These are phyloP conservation scores for Chalara sp. DNA, from an alignment of 2,329 filamentous ascomycete species.

Conservation along the genomic window DNA sequence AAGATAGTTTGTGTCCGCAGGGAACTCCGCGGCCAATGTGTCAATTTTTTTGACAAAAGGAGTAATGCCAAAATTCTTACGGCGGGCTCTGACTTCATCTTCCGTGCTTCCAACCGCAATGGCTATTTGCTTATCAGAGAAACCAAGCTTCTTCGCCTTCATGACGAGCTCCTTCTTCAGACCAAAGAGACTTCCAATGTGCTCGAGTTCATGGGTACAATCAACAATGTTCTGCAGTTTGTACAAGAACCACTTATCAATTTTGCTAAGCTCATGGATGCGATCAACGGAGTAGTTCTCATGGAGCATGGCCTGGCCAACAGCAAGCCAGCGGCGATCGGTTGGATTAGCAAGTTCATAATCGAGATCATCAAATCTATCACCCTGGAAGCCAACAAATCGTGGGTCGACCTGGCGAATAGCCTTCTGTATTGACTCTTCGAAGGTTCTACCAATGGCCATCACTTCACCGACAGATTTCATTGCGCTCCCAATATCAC, in stretches of 20 bases:
- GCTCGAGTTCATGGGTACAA: constrained; percentile 78
- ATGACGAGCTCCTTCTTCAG: constrained; percentile 83
- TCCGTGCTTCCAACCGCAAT: constrained; percentile 78
- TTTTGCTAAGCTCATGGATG: constrained; percentile 92
- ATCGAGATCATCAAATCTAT: constrained; percentile 90
- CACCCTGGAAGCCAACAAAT: constrained; percentile 90
- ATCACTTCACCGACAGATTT: constrained; percentile 99
- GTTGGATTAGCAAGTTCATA: constrained; percentile 86
- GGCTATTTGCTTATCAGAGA: constrained; percentile 94
- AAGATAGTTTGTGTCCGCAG: constrained; percentile 88
- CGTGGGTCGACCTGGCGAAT: constrained; percentile 93
- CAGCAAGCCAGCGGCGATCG: constrained; percentile 93
- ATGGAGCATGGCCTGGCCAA: constrained; percentile 96
- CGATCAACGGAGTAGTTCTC: constrained; percentile 90
- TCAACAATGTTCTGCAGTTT: constrained; percentile 97
- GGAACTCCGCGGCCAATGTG: constrained; percentile 93
- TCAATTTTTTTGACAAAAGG: constrained; percentile 99
- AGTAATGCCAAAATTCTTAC: constrained; percentile 80
- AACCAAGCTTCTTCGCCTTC: constrained; percentile 95
- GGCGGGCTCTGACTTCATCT: constrained; percentile 78
- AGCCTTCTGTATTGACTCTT: constrained; percentile 98
- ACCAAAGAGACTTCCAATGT: constrained; percentile 72
- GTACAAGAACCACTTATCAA: constrained; percentile 99
- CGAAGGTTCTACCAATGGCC: constrained; percentile 97
- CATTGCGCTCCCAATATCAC: constrained; percentile 96